Evolutionary conservation across 2,329 filamentous ascomycete genomes (phyloP), one percentile per base, ranked within the genome.

Genomic region (Ophiostoma novo-ulmi): DNA sequence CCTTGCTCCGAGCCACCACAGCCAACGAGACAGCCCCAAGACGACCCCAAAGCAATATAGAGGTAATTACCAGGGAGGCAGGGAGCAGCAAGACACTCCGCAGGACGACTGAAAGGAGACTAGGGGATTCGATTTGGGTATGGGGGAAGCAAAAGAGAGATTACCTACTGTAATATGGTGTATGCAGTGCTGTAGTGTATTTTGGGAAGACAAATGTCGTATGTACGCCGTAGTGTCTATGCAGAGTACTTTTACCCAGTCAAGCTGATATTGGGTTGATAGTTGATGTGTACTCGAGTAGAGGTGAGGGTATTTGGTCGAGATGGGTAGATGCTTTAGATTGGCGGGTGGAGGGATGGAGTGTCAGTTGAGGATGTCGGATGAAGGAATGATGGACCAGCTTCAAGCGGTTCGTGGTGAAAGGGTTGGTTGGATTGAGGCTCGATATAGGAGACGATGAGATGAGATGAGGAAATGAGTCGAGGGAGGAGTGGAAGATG

Each of bases 51-150:
- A 63, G 26, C 58, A 63, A 63, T 63, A 65, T 39, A 7, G 63
- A 65, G 63, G 36, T 65, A 65, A 65, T 65, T 65, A 65, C 63
- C 63, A 65, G 35, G 63, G 63, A 65, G 63, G 63, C 63, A 65
- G 63, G 63, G 63, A 65, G 63, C 63, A 65, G 63, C 58, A 63
- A 63, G 35, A 38, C 35, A 65, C 63, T 65, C 61, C 61, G 63
- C 63, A 65, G 63, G 31, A 64, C 17, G 36, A n/a, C 61, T 64
- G 26, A 64, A 65, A 65, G 38, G 36, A 5, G 63, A 39, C 36
- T 65, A 65, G 63, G 58, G n/a, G 22, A 31, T 31, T 20, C 26
- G 17, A 5, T 6, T 48, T 48, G 44, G 44, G 44, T n/a, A 20
- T n/a, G 44, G 44, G 44, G 17, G 35, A 38, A 38, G 58, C 26